phyloP scores from a whole-genome alignment of 495 filamentous ascomycete genomes.

The Neurospora sp. region DNA sequence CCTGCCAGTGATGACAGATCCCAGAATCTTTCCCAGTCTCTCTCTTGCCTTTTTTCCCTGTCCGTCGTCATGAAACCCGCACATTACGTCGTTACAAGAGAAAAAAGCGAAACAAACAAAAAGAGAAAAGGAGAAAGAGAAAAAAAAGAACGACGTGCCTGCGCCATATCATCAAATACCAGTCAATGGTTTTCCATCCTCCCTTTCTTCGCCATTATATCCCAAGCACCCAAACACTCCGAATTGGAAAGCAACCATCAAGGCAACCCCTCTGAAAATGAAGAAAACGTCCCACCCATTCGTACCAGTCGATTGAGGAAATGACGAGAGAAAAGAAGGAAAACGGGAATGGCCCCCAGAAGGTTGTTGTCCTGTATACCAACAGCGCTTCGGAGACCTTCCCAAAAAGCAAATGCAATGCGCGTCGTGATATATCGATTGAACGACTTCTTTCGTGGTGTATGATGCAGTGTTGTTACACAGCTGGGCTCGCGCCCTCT shows the following conservation, averaged over 20 bases:
- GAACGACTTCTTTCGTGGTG: not conserved
- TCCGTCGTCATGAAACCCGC: not conserved
- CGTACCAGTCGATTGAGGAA: not conserved
- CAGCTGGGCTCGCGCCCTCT: constrained; percentile 12
- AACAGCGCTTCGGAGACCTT: not conserved
- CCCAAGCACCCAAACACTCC: not conserved
- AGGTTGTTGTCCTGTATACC: not conserved
- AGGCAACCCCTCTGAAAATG: not conserved
- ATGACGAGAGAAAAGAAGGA: not conserved
- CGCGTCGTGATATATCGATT: not conserved
- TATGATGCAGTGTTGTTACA: not conserved
- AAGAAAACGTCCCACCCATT: not conserved
- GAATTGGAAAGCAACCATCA: not conserved
- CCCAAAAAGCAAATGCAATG: not conserved
- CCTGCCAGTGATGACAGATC: not conserved
- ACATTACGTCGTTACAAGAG: constrained; percentile 1
- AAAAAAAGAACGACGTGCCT: not conserved
- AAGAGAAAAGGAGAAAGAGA: not conserved
- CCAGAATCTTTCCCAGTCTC: not conserved
- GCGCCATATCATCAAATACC: not conserved
- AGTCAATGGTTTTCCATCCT: not conserved
- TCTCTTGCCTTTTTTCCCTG: not conserved
- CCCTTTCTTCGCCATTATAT: not conserved
- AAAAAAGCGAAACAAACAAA: constrained; percentile 1
- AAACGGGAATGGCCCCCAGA: not conserved